Base-by-base conservation (phyloP, 2,329 filamentous ascomycete species). In the Niveomyces coronatus region DNA sequence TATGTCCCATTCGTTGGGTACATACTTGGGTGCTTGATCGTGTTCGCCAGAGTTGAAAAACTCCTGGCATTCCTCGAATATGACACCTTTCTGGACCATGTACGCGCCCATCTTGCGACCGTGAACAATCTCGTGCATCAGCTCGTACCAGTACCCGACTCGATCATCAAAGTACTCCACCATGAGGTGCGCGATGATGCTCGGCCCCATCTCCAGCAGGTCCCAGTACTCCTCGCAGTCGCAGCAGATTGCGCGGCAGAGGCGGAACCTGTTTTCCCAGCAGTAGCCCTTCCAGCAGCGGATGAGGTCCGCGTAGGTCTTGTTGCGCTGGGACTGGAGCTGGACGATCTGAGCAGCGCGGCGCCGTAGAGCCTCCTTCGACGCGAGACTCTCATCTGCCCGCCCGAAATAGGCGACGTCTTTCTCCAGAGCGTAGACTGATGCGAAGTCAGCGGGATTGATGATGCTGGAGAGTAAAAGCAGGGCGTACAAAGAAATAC, bases 111-210 rank as follows among this genome's bases (percentile, higher is more conserved):
- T 42, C 20, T 17, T 34, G n/a, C 31, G 40, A 23, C 35, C 34
- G 33, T 42, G 40, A 31, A 42, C 16, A 22, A 42, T 42, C 19
- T 42, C 35, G 14, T 42, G 40, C 18, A 42, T 18, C 11, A 42
- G 40, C 40, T 42, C 40, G 19, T 42, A 42, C 35, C 40, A 42
- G 31, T 31, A 42, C 26, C 40, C 40, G 19, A 27, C 19, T 34
- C 31, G 35, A 20, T 42, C 26, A 31, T 14, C 15, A 26, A 30
- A 35, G 15, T 38, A 42, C 27, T 42, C 40, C 11, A 42, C 31
- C 40, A 42, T 42, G 14, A 42, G 27, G 15, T 35, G 40, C 15
- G 40, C 29, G 11, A 39, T 38, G 9, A 42, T 34, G 9, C 28
- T 22, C 29, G 39, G 39, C 14, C 39, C 39, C 4, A 41, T 19